Evolutionary conservation across 805 yeast species (phyloP).

Genomic region (Kodamaea leandrae): DNA sequence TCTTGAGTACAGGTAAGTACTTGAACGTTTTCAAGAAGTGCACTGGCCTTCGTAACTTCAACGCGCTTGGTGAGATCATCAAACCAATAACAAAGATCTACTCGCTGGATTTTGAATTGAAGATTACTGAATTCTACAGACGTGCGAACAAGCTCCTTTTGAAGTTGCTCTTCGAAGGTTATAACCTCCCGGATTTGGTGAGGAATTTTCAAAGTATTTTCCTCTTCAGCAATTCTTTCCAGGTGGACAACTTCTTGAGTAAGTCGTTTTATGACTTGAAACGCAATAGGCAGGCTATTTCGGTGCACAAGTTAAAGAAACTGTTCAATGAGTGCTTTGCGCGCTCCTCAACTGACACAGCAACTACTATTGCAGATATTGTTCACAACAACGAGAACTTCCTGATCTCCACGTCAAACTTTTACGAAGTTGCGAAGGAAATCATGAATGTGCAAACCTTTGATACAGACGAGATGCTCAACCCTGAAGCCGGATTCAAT

Average conservation of each 20-base stretch:
- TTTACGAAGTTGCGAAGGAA: conserved; percentile 44
- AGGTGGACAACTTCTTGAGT: conserved; percentile 52
- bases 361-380: conserved; percentile 79
- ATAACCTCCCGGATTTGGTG: conserved; percentile 48
- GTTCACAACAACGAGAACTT: conserved; percentile 34
- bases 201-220: conserved; percentile 54
- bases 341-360: conserved; percentile 44
- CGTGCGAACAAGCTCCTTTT: conserved; percentile 65
- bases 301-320: conserved; percentile 27
- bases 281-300: conserved; percentile 34
- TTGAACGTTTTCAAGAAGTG: conserved; percentile 68
- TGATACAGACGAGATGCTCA: conserved; percentile 22
- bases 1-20: conserved; percentile 81
- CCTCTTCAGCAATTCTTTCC: conserved; percentile 51
- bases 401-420: conserved; percentile 44
- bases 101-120: conserved; percentile 49
- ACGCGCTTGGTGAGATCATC: conserved; percentile 24
- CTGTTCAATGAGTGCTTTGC: conserved; percentile 20
- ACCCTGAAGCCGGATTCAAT: conserved; percentile 44
- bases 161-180: conserved; percentile 59
- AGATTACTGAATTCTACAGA: conserved; percentile 58
- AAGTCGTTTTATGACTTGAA: conserved; percentile 51
- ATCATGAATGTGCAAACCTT: conserved; percentile 52
- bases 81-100: conserved; percentile 28
- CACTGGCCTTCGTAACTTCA: conserved; percentile 44